A percentile compares a stretch with the other conserved stretches of the same genome.
Evolutionary conservation across 495 filamentous ascomycete genomes (phyloP).

Genomic region (Choiromyces venosus): DNA sequence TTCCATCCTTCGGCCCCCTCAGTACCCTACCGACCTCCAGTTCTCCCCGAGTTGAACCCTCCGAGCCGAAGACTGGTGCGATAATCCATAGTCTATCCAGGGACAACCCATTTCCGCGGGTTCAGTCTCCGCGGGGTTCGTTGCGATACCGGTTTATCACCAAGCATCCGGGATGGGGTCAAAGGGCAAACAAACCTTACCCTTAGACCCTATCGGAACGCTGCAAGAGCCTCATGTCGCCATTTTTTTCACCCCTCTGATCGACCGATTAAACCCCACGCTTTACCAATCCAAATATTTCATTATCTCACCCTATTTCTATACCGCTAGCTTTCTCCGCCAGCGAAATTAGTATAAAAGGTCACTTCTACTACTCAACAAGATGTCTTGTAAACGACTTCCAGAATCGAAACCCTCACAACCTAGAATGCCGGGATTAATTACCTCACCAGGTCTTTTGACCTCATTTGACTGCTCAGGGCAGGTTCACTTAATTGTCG

Average conservation of each 20-base stretch:
- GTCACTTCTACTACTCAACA: not conserved
- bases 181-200: not conserved
- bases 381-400: not conserved
- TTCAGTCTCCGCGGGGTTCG: not conserved
- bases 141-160: not conserved
- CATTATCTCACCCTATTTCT: not conserved
- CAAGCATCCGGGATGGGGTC: not conserved
- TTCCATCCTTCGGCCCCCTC: not conserved
- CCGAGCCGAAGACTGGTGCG: not conserved
- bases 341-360: not conserved
- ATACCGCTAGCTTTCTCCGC: not conserved
- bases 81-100: not conserved
- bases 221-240: not conserved
- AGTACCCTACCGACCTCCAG: not conserved
- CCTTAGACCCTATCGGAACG: not conserved
- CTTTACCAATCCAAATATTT: not conserved
- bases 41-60: too few species aligned
- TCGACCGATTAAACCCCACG: not conserved
- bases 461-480: constrained; percentile 67
- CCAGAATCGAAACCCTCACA: not conserved
- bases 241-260: not conserved
- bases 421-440: constrained; percentile 47
- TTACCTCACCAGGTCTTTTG: constrained; percentile 56
- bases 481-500: constrained; percentile 81
- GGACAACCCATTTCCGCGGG: not conserved